Conservation (phyloP, 177 flowering plant genomes). For the Tripterygium wilfordii region DNA sequence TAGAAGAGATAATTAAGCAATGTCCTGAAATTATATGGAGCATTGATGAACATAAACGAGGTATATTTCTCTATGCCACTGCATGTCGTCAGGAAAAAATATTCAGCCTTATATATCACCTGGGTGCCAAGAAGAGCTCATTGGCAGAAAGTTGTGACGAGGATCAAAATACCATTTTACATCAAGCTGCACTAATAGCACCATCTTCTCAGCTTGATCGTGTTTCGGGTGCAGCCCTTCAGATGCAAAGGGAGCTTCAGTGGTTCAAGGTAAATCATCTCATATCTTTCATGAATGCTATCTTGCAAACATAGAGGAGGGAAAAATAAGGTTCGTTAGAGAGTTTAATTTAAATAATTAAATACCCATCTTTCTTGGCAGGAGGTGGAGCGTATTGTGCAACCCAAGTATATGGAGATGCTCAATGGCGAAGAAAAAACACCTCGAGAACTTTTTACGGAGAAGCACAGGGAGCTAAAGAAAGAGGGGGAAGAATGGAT, state of each 20-base stretch:
- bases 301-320: background rate
- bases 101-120: slow-evolving; percentile 18
- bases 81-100: slow-evolving; percentile 23
- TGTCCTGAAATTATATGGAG: slow-evolving; percentile 23
- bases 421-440: slow-evolving; percentile 7
- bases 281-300: background rate
- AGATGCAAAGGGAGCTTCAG: slow-evolving; percentile 34
- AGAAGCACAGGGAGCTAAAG: slow-evolving; percentile 6
- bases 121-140: slow-evolving; percentile 17
- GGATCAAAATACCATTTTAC: slow-evolving; percentile 20
- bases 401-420: too few relatives aligned
- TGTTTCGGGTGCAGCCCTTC: slow-evolving; percentile 30
- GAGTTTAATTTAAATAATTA: too few relatives aligned
- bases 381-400: slow-evolving; percentile 21
- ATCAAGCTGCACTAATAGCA: slow-evolving; percentile 23
- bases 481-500: slow-evolving; percentile 15
- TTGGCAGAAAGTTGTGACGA: slow-evolving; percentile 15
- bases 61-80: slow-evolving; percentile 19
- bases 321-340: too few relatives aligned
- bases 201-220: slow-evolving; percentile 19
- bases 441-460: slow-evolving; percentile 10
- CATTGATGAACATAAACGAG: slow-evolving; percentile 5
- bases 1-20: slow-evolving; percentile 11
- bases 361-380: background rate
- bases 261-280: slow-evolving; percentile 32